These are phyloP conservation scores for Zoysia pacifica DNA, from an alignment of 176 grass and related monocot genomes.

Conservation along the genomic window DNA sequence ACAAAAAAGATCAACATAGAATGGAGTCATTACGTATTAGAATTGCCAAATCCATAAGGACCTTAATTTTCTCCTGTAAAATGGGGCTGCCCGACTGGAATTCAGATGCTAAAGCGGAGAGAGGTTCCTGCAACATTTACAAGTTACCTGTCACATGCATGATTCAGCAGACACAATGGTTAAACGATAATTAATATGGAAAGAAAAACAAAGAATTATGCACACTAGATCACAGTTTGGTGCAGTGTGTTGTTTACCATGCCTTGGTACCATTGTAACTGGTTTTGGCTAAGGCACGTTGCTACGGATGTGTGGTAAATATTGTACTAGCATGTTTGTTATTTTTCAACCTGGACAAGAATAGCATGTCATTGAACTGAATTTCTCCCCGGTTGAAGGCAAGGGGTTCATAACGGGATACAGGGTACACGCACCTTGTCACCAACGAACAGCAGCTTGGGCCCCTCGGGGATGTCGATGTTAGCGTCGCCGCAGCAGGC, in stretches of 20 bases:
- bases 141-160: background rate
- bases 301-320: background rate
- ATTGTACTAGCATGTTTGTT: background rate
- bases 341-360: background rate
- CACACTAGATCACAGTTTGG: background rate
- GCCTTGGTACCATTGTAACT: too few species aligned
- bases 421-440: conserved; percentile 53
- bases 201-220: too few species aligned
- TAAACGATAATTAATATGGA: background rate
- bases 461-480: conserved; percentile 59
- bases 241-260: too few species aligned
- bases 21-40: conserved; percentile 24
- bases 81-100: conserved; percentile 86
- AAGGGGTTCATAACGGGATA: background rate
- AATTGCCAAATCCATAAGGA: conserved; percentile 42
- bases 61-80: conserved; percentile 95
- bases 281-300: too few species aligned
- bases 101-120: conserved; percentile 82
- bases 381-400: background rate
- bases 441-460: conserved; percentile 69
- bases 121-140: conserved; percentile 73
- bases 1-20: background rate
- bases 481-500: conserved; percentile 52
- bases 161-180: background rate
- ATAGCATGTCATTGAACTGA: background rate